A percentile compares a stretch with the other conserved stretches of the same genome.
These are phyloP conservation scores for Neofusicoccum sp. DNA, from an alignment of 2,329 filamentous ascomycete species.

Conservation along the genomic window DNA sequence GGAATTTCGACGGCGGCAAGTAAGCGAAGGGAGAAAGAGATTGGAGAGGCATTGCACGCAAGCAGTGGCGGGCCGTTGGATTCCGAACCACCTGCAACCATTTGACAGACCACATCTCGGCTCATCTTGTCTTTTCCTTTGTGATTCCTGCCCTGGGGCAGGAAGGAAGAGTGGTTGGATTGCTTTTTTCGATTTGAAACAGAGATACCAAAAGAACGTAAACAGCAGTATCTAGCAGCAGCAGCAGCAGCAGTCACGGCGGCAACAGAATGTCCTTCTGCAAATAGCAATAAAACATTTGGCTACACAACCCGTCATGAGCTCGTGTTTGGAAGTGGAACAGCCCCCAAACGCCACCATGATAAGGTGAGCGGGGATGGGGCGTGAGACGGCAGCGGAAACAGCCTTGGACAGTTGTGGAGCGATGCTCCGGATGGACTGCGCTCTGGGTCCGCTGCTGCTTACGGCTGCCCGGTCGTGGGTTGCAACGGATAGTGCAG, in stretches of 20 bases:
- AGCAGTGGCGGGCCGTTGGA: not conserved
- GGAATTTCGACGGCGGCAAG: constrained; percentile 6
- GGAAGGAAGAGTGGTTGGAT: not conserved
- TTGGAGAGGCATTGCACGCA: not conserved
- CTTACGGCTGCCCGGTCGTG: too few relatives aligned
- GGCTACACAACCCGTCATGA: not conserved
- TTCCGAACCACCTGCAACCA: not conserved
- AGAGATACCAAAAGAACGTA: not conserved
- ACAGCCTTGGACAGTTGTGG: not conserved
- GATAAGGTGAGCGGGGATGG: too few relatives aligned
- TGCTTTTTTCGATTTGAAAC: constrained; percentile 5
- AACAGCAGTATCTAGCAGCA: not conserved
- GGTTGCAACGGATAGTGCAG: not conserved
- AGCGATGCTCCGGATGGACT: not conserved
- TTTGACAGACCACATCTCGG: not conserved
- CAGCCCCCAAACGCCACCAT: not conserved
- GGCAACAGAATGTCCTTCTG: constrained; percentile 15
- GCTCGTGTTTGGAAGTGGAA: not conserved
- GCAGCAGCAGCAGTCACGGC: not conserved
- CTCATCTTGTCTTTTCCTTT: not conserved
- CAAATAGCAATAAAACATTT: constrained; percentile 7
- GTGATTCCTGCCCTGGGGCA: not conserved
- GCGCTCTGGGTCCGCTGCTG: not conserved
- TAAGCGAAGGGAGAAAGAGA: constrained; percentile 1
- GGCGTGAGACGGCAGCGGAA: not conserved